Evolutionary conservation across 2,329 filamentous ascomycete species (phyloP), one percentile per base, ranked within the genome.

Genomic region (Paraphaeosphaeria sporulosa): DNA sequence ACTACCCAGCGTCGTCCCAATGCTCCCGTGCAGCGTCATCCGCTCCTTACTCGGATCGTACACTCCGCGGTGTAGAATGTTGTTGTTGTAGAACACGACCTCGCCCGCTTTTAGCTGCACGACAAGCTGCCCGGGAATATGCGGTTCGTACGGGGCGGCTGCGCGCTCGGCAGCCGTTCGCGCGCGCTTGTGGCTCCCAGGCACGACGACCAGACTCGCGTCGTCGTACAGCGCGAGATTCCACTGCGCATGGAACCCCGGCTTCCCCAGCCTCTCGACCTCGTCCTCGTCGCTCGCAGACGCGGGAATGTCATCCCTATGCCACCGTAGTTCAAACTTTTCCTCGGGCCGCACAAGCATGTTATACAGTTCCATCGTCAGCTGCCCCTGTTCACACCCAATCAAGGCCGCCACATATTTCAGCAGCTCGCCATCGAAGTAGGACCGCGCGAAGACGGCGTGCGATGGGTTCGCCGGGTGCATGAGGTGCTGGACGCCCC

Each of bases 281-380:
- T 96, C 93, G 71, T 94, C 88, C 21, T 89, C 88, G 0, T 86
- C 73, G 0, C 82, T 83, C 0, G 89, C 91, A 0, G 84, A 82
- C n/a, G 88, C 84, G 2, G 88, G 82, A 49, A 96, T 89, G 72
- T 96, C 92, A 72, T 97, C 93, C 34, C 93, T 83, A 75, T 97
- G 93, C 93, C 93, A 96, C 51, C 89, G 82, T 52, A 97, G 83
- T 70, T 87, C 87, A 70, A 94, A 96, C 65, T 90, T 87, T 2
- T 73, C 67, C 42, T 88, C 87, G 0, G 93, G 93, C 5, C 90
- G 83, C 15, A 96, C 88, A 8, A 96, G 87, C 78, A 96, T 84
- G 74, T 97, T 97, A 79, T 93, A 93, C 19, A 97, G 81, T 78
- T 96, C 93, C 88, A 96, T 91, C 42, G 94, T 90, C 23, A 97